These are phyloP conservation scores for Aspergillus phoenicis DNA, from an alignment of 2,329 filamentous ascomycete species.

Conservation along the genomic window DNA sequence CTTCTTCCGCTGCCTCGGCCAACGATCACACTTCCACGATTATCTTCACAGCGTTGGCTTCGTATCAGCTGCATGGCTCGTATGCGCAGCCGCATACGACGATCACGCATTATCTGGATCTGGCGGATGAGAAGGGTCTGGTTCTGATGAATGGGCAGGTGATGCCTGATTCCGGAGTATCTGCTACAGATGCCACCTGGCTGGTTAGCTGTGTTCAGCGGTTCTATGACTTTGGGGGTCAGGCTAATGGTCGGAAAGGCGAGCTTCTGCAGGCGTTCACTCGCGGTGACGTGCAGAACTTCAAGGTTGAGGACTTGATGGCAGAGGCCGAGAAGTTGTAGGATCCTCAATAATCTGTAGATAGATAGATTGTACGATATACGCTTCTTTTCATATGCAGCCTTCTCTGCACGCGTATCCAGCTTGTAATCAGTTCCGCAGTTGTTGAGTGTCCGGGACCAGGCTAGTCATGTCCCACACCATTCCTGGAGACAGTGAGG, in stretches of 20 bases:
- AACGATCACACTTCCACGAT: constrained; percentile 68
- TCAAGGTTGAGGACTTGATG: constrained; percentile 80
- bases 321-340: constrained; percentile 84
- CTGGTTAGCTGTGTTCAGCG: constrained; percentile 89
- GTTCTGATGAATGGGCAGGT: constrained; percentile 86
- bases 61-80: constrained; percentile 88
- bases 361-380: constrained; percentile 9
- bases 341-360: not conserved
- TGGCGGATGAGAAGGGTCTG: constrained; percentile 71
- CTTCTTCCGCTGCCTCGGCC: constrained; percentile 38
- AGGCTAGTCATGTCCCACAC: too few relatives aligned
- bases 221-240: constrained; percentile 73
- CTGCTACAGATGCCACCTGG: constrained; percentile 81
- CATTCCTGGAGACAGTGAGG: too few relatives aligned
- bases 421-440: too few relatives aligned
- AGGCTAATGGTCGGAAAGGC: constrained; percentile 61
- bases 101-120: constrained; percentile 85
- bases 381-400: not conserved
- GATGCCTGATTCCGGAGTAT: constrained; percentile 73
- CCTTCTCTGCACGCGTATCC: too few relatives aligned
- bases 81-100: constrained; percentile 92
- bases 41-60: constrained; percentile 89
- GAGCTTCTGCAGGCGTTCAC: constrained; percentile 80
- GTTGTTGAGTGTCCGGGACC: too few relatives aligned
- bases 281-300: constrained; percentile 69